Evolutionary conservation across 1,284 basidiomycete species (phyloP).

Genomic region (Apiotrichum siamense): DNA sequence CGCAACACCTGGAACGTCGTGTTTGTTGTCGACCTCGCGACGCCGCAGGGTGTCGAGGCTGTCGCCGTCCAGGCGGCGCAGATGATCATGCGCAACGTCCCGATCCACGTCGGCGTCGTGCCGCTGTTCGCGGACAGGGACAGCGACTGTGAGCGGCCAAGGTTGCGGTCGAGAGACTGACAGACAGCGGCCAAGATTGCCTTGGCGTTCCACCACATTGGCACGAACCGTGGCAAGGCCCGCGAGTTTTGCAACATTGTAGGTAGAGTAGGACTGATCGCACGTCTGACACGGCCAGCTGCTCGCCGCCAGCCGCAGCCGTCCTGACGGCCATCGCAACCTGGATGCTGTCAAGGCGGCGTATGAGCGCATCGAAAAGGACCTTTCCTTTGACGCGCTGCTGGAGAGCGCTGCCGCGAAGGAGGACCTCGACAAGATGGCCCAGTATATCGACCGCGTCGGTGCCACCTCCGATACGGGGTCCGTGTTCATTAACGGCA

Average conservation of each 20-base stretch:
- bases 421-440: constrained; percentile 16
- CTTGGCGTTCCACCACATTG: constrained; percentile 61
- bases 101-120: constrained; percentile 76
- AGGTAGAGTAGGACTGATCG: background rate
- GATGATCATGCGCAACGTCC: constrained; percentile 55
- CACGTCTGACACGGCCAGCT: background rate
- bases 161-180: background rate
- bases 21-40: constrained; percentile 69
- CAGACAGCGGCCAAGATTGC: constrained; percentile 62
- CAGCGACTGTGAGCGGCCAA: constrained; percentile 31
- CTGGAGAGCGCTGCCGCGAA: constrained; percentile 36
- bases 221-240: constrained; percentile 61
- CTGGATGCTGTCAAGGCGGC: constrained; percentile 22
- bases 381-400: constrained; percentile 46
- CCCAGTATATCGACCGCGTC: constrained; percentile 32
- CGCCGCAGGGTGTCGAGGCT: constrained; percentile 56
- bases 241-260: constrained; percentile 54
- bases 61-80: constrained; percentile 55
- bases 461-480: constrained; percentile 25
- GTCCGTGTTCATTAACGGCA: constrained; percentile 78
- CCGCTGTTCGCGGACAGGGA: constrained; percentile 54
- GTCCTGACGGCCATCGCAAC: constrained; percentile 10
- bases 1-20: constrained; percentile 76
- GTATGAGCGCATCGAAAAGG: constrained; percentile 25
- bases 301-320: background rate